Base-by-base conservation (phyloP, 192 early-diverging fungal species). In the Rhizoclosmatium globosum region DNA sequence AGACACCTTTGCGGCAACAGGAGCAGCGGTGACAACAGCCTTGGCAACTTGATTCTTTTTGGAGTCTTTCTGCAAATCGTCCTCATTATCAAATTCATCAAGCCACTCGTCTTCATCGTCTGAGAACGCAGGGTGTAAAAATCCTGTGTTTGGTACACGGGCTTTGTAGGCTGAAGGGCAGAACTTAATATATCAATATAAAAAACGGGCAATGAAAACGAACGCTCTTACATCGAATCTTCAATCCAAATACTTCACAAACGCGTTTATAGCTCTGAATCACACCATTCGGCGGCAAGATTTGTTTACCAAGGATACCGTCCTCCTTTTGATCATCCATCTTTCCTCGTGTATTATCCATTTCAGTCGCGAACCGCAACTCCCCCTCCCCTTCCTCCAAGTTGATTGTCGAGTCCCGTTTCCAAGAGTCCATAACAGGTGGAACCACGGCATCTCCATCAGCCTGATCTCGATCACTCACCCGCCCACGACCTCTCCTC, bases 201-300 rank as follows among this genome's bases (percentile, higher is more conserved):
- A 31, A 31, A 57, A 57, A 17, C 21, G 56, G 17, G 44, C 17
- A n/a, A 38, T 53, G 43, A 2, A 47, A 50, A 69, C 38, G 43
- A n/a, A 11, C 59, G 13, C 21, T 13, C 79, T 71, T 68, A 86
- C 84, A 17, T 74, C 72, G 76, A 85, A 85, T 84, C 46, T 90
- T 91, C 45, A 94, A 82, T 11, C 94, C 94, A 79, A 91, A 91
- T 1, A 91, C 87, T 41, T 92, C 89, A 72, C 92, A 91, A 11
- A 94, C 88, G 44, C 83, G 82, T n/a, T 88, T 89, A 73, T 95
- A 80, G 71, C 88, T 89, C 21, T 89, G 87, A 3, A 94, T 73
- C 3, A 93, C 82, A 31, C 92, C 92, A 42, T 78, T 85, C 64
- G 90, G 74, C 47, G 79, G 77, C 44, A 53, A 9, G 47, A 48